Percentiles rank a stretch among this genome's conserved stretches.
Conservation (phyloP, 768 basidiomycete species). For the Piloderma croceum region DNA sequence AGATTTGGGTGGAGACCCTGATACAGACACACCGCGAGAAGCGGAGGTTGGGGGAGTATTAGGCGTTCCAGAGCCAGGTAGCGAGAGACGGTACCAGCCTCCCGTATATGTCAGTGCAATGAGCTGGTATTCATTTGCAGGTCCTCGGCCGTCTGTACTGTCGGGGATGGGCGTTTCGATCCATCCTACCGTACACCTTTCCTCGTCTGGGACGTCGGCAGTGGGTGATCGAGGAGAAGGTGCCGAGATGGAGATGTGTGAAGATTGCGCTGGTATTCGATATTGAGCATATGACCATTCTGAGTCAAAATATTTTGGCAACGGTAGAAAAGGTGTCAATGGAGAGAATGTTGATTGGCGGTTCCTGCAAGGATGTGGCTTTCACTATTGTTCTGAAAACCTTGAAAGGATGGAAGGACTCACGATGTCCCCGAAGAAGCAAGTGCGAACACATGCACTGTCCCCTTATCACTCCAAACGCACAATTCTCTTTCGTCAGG, state of each 20-base stretch:
- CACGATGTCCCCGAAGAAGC: constrained; percentile 60
- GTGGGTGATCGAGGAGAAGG: constrained; percentile 49
- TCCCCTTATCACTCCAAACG: constrained; percentile 95
- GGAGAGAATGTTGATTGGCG: constrained; percentile 81
- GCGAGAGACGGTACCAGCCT: constrained; percentile 84
- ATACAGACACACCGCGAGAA: constrained; percentile 9
- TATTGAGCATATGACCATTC: constrained; percentile 96
- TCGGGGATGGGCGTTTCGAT: constrained; percentile 46
- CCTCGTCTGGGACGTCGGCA: constrained; percentile 68
- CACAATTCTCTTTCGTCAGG: constrained; percentile 82
- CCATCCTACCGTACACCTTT: constrained; percentile 87
- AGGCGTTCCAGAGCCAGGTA: constrained; percentile 39
- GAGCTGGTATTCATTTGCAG: constrained; percentile 58
- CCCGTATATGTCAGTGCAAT: constrained; percentile 83
- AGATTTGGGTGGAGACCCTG: constrained; percentile 42
- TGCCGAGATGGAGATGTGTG: constrained; percentile 76
- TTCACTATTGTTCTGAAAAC: constrained; percentile 3
- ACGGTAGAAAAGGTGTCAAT: constrained; percentile 70
- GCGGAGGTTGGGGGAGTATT: constrained; percentile 11
- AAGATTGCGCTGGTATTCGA: constrained; percentile 77
- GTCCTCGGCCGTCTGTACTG: constrained; percentile 17
- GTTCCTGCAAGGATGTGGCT: constrained; percentile 43
- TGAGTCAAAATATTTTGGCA: constrained; percentile 90
- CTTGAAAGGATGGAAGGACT: constrained; percentile 26
- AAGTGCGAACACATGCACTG: constrained; percentile 84